phyloP scores from a whole-genome alignment of 768 basidiomycete species.

The Hysterangium stoloniferum region DNA sequence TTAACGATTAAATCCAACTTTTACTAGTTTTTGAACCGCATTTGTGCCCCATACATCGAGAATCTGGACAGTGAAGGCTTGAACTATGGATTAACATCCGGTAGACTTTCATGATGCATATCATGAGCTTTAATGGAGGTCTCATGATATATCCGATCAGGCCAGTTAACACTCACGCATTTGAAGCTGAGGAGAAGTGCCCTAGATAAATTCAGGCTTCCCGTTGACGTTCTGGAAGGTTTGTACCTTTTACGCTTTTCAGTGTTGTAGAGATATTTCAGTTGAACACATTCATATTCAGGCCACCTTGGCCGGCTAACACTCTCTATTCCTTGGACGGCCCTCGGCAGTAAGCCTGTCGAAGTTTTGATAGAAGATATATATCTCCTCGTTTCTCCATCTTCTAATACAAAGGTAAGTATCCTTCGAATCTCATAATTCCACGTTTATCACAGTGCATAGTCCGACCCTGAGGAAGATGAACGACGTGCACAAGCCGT shows the following conservation, averaged over 20 bases:
- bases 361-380: constrained; percentile 91
- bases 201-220: constrained; percentile 90
- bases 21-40: constrained; percentile 72
- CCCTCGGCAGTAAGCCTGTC: constrained; percentile 82
- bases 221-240: constrained; percentile 94
- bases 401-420: constrained; percentile 46
- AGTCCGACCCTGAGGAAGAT: constrained; percentile 74
- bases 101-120: constrained; percentile 28
- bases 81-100: constrained; percentile 87
- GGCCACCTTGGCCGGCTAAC: constrained; percentile 84
- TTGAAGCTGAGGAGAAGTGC: constrained; percentile 88
- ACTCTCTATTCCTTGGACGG: constrained; percentile 82
- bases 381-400: constrained; percentile 86
- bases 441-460: not conserved
- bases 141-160: constrained; percentile 29
- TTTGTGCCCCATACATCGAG: constrained; percentile 92
- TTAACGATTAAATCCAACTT: not conserved
- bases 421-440: not conserved
- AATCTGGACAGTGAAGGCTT: constrained; percentile 93
- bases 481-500: constrained; percentile 72
- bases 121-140: no score
- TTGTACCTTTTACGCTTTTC: not conserved
- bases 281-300: constrained; percentile 21
- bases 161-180: constrained; percentile 70
- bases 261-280: not conserved